phyloP scores from a whole-genome alignment of 305 asterid genomes.

The Stenogyne calaminthoides region DNA sequence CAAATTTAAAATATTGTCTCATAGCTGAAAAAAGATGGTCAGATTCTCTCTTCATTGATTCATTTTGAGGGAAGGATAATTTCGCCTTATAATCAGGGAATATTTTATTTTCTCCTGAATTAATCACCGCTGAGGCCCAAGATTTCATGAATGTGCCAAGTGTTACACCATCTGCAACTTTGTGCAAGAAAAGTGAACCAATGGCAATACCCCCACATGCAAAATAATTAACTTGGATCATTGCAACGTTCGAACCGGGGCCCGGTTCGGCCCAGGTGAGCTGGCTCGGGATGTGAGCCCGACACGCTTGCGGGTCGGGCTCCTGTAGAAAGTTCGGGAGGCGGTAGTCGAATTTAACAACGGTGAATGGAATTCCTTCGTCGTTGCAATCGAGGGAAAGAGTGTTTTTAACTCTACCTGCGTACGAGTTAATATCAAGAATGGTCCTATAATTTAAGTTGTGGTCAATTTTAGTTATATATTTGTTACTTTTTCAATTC shows the following conservation, averaged over 20 bases:
- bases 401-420: slow-evolving; percentile 40
- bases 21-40: slow-evolving; percentile 40
- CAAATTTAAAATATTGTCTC: slow-evolving; percentile 40
- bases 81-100: slow-evolving; percentile 32
- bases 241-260: slow-evolving; percentile 41
- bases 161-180: slow-evolving; percentile 43
- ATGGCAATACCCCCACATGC: slow-evolving; percentile 47
- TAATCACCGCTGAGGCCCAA: slow-evolving; percentile 35
- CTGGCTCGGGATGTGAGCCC: slow-evolving; percentile 42
- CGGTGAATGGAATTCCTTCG: slow-evolving; percentile 38
- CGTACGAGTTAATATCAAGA: too few species aligned
- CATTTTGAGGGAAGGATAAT: slow-evolving; percentile 42
- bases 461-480: too few species aligned
- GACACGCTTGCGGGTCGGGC: slow-evolving; percentile 32
- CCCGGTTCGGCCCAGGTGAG: slow-evolving; percentile 44
- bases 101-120: neutral
- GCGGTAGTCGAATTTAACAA: slow-evolving; percentile 19
- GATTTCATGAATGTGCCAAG: slow-evolving; percentile 41
- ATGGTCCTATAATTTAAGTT: too few species aligned
- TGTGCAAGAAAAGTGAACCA: slow-evolving; percentile 42
- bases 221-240: slow-evolving; percentile 41
- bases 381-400: slow-evolving; percentile 48
- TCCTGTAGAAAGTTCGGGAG: slow-evolving; percentile 34
- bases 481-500: too few species aligned
- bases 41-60: slow-evolving; percentile 33